These are phyloP conservation scores for Penicillium canescens DNA, from an alignment of 495 filamentous ascomycete species.

Conservation along the genomic window DNA sequence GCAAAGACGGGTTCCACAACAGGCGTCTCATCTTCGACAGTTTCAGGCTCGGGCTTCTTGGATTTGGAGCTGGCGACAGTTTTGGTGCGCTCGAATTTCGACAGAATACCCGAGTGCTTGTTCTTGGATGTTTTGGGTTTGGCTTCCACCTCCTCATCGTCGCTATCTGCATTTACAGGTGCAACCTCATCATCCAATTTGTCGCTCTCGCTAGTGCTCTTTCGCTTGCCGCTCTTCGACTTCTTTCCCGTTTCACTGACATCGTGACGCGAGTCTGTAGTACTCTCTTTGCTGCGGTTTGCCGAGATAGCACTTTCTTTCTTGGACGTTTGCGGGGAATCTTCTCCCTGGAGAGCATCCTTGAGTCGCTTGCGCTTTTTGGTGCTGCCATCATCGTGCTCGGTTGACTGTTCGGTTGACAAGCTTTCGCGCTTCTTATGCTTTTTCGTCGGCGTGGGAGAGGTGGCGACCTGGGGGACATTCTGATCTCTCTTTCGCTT, in stretches of 20 bases:
- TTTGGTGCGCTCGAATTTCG: constrained; percentile 48
- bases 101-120: constrained; percentile 44
- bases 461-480: constrained; percentile 25
- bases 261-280: constrained; percentile 21
- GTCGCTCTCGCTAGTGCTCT: constrained; percentile 16
- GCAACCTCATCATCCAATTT: constrained; percentile 17
- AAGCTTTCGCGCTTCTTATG: constrained; percentile 34
- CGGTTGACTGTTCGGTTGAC: constrained; percentile 6
- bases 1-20: constrained; percentile 46
- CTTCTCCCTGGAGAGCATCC: constrained; percentile 11
- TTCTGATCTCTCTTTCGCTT: constrained; percentile 44
- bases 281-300: constrained; percentile 20
- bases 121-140: constrained; percentile 21
- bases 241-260: constrained; percentile 27
- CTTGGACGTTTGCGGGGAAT: constrained; percentile 22
- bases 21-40: constrained; percentile 20
- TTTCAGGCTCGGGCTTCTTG: constrained; percentile 22
- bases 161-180: constrained; percentile 14
- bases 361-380: constrained; percentile 29
- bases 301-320: constrained; percentile 34
- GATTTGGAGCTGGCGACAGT: constrained; percentile 30
- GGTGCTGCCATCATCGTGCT: constrained; percentile 13
- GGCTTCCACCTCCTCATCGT: constrained; percentile 9
- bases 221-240: constrained; percentile 29
- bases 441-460: constrained; percentile 40